These are phyloP conservation scores for Komagataea norvegica DNA, from an alignment of 1,139 yeast genomes.

Conservation along the genomic window DNA sequence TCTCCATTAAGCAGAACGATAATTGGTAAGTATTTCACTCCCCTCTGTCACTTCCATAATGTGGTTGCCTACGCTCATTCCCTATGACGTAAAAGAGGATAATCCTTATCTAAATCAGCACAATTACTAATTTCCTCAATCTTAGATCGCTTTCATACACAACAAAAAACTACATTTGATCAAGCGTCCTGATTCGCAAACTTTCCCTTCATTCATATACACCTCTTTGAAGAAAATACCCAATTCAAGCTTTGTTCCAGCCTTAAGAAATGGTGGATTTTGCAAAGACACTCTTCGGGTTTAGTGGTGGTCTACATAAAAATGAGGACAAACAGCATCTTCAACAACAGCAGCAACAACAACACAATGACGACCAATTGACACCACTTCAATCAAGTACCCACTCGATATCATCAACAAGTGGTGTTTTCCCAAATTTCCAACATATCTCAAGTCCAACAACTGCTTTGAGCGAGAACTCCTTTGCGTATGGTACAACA, in stretches of 20 bases:
- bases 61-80: no score
- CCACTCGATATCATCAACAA: slow-evolving; percentile 3
- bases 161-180: no score
- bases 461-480: slow-evolving; percentile 57
- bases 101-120: slow-evolving; percentile 5
- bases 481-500: slow-evolving; percentile 69
- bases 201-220: no score
- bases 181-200: no score
- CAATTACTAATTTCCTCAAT: slow-evolving; percentile 3
- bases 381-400: slow-evolving; percentile 3
- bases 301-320: slow-evolving; percentile 45
- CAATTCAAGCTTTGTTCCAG: no score
- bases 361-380: slow-evolving; percentile 3
- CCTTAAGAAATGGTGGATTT: slow-evolving; percentile 50
- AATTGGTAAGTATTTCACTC: no score
- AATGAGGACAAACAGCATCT: slow-evolving; percentile 6
- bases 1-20: no score
- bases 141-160: not conserved
- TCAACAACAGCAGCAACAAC: slow-evolving; percentile 4
- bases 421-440: slow-evolving; percentile 29
- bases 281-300: slow-evolving; percentile 57
- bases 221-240: no score
- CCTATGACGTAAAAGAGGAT: no score
- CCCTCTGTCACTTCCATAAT: no score
- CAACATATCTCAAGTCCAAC: slow-evolving; percentile 51